Conservation (phyloP, 2,329 filamentous ascomycete species). For the Talaromyces sp. region DNA sequence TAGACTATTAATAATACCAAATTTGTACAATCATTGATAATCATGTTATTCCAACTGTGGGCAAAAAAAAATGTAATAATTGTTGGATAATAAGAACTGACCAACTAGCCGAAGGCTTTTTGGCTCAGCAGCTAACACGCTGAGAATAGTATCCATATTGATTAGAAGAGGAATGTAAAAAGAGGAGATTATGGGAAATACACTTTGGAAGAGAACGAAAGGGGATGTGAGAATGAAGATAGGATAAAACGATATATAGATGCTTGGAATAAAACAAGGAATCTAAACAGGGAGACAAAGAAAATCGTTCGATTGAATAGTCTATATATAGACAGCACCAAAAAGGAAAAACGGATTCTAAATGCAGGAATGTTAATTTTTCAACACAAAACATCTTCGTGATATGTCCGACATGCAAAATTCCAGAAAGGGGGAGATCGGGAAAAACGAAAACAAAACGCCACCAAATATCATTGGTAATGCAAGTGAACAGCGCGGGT, state of each 20-base stretch:
- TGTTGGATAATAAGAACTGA: too few relatives aligned
- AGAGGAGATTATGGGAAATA: background rate
- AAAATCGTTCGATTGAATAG: background rate
- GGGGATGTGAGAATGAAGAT: background rate
- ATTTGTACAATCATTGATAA: background rate
- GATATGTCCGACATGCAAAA: background rate
- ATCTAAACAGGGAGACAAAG: background rate
- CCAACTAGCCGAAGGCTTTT: too few relatives aligned
- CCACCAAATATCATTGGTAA: slow-evolving; percentile 9
- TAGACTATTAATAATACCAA: background rate
- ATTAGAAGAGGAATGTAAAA: background rate
- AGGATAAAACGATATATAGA: background rate
- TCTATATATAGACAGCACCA: background rate
- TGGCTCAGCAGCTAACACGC: too few relatives aligned
- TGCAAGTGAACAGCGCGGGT: background rate
- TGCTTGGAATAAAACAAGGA: background rate
- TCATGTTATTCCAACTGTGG: background rate
- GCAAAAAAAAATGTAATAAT: background rate
- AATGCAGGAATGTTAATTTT: background rate
- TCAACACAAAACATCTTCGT: slow-evolving; percentile 1
- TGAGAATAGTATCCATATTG: background rate
- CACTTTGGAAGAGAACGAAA: background rate
- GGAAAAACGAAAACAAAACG: background rate
- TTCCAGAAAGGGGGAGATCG: background rate
- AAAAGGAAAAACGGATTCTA: background rate